phyloP scores from a whole-genome alignment of 2,329 filamentous ascomycete species.

The Mariannaea elegans region DNA sequence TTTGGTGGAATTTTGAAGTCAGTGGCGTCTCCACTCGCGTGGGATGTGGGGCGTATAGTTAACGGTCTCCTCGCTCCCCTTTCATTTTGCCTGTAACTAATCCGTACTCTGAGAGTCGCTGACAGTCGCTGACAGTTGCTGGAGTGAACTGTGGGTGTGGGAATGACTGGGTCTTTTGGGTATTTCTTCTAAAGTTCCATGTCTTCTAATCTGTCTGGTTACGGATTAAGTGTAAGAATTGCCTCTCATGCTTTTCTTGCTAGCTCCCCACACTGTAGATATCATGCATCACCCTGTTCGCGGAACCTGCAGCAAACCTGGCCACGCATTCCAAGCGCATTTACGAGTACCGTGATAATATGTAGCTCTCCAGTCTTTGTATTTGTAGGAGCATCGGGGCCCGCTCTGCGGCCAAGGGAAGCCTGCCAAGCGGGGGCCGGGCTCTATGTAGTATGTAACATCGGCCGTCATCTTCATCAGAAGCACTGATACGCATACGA shows the following conservation, averaged over 20 bases:
- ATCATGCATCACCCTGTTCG: neutral
- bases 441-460: neutral
- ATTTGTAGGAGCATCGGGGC: slow-evolving; percentile 6
- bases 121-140: neutral
- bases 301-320: neutral
- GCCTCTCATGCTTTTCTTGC: neutral
- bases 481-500: neutral
- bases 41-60: slow-evolving; percentile 1
- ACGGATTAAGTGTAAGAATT: too few species aligned
- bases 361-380: slow-evolving; percentile 8
- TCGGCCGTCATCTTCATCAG: neutral
- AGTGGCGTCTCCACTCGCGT: slow-evolving; percentile 15
- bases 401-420: slow-evolving; percentile 13
- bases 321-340: too few species aligned
- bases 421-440: slow-evolving; percentile 1
- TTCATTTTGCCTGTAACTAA: slow-evolving; percentile 13
- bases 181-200: too few species aligned
- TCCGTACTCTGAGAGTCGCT: neutral
- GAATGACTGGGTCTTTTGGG: neutral
- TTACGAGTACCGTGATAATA: neutral
- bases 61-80: slow-evolving; percentile 6
- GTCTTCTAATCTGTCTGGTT: too few species aligned
- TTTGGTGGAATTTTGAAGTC: slow-evolving; percentile 25
- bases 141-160: neutral
- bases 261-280: neutral